Percentiles rank a stretch among this genome's conserved stretches.
Conservation (phyloP, 306 rosid genomes). For the Vigna mungo region DNA sequence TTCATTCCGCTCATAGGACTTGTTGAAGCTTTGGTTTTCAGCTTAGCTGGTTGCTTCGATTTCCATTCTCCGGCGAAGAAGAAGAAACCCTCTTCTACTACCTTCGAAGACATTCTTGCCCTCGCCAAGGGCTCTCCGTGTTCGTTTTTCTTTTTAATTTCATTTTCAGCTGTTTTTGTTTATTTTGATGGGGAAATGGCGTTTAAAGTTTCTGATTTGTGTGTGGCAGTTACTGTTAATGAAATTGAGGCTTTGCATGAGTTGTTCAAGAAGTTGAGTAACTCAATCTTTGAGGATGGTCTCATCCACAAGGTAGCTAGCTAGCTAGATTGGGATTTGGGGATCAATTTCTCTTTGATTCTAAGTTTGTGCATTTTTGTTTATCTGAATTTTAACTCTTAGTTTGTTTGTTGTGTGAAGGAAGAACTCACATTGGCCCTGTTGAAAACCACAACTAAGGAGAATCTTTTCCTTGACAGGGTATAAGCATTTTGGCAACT, state of each 20-base stretch:
- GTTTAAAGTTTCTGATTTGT: not conserved
- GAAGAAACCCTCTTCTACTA: conserved; percentile 2
- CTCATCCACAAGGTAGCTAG: conserved; percentile 69
- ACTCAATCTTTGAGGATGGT: conserved; percentile 70
- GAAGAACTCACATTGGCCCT: conserved; percentile 77
- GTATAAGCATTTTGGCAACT: conserved; percentile 42
- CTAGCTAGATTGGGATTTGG: conserved; percentile 31
- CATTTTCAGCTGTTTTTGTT: not conserved
- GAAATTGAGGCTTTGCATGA: conserved; percentile 79
- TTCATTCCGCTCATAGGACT: conserved; percentile 56
- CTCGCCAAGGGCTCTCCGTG: conserved; percentile 68
- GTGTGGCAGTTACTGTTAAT: conserved; percentile 64
- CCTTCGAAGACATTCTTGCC: conserved; percentile 53
- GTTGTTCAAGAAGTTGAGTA: conserved; percentile 70
- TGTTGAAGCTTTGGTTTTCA: conserved; percentile 47
- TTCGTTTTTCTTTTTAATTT: conserved; percentile 37
- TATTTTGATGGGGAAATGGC: not conserved
- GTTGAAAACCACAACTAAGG: conserved; percentile 49
- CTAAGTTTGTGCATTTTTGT: conserved; percentile 1
- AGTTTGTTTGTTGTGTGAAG: conserved; percentile 54
- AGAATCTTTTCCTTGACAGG: conserved; percentile 78
- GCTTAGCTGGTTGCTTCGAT: conserved; percentile 60
- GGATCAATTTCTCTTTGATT: not conserved
- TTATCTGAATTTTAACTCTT: conserved; percentile 2
- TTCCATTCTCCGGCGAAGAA: not conserved